A percentile compares a stretch with the other conserved stretches of the same genome.
Conservation (phyloP, 1,284 basidiomycete genomes). For the Malassezia restricta region DNA sequence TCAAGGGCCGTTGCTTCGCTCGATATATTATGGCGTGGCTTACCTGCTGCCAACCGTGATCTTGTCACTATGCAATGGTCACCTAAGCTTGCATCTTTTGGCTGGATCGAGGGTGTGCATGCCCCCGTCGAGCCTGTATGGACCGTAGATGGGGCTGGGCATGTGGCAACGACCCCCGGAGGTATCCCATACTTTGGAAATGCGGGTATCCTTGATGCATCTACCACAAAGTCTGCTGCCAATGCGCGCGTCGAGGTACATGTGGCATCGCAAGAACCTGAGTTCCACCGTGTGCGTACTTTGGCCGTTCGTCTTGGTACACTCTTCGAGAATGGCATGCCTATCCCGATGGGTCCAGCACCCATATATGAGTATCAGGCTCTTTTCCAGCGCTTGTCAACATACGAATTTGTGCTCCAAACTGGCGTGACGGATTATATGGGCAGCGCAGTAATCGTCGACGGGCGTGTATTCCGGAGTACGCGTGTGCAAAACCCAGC, state of each 20-base stretch:
- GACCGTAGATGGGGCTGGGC: background rate
- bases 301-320: conserved; percentile 4
- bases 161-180: background rate
- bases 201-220: conserved; percentile 12
- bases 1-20: conserved; percentile 39
- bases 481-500: background rate
- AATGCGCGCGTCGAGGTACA: background rate
- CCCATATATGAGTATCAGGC: conserved; percentile 13
- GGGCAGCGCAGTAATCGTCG: conserved; percentile 8
- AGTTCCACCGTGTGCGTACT: conserved; percentile 11
- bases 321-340: background rate
- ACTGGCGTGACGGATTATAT: conserved; percentile 12
- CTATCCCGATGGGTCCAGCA: background rate
- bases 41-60: conserved; percentile 28
- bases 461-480: background rate
- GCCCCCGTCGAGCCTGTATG: conserved; percentile 18
- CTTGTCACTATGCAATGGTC: conserved; percentile 32
- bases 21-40: conserved; percentile 32
- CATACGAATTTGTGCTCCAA: conserved; percentile 14
- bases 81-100: conserved; percentile 26
- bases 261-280: conserved; percentile 9
- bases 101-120: conserved; percentile 33
- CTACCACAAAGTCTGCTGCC: background rate
- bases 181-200: conserved; percentile 28
- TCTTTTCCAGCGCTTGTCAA: conserved; percentile 13